Evolutionary conservation across 2,329 filamentous ascomycete species (phyloP), one percentile per base, ranked within the genome.

Genomic region (Aspergillus pseudoglaucus): DNA sequence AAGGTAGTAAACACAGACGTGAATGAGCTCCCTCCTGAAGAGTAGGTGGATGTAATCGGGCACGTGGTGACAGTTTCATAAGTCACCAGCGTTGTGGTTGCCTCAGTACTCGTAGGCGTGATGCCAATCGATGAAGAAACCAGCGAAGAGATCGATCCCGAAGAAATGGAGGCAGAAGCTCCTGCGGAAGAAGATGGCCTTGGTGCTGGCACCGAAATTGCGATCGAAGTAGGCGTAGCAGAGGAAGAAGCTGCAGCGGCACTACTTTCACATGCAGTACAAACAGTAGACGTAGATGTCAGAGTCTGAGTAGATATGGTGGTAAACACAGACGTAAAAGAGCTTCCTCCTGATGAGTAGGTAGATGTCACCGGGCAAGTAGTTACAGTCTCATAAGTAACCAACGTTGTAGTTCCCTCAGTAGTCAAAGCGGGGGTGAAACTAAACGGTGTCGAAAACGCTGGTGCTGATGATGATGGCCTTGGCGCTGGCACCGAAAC

Each of bases 251-350:
- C 25, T 7, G 25, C 25, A 30, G 25, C 25, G 10, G 12, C 25
- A 10, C 25, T 30, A 10, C 25, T 30, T 30, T 18, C 46, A 38
- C 12, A 47, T 41, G 40, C 57, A 53, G 22, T 57, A 47, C 2
- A 57, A 58, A 30, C 10, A 10, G 25, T 30, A 6, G 58, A 56
- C 10, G 58, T 56, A 8, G 59, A 53, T 23, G 57, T 58, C 32
- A 62, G 17, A 2, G 56, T 59, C 42, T 58, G 58, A 22, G 68
- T 79, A 69, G 79, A 83, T 60, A 82, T 60, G 35, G 81, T 84
- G 58, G 77, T 81, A 49, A 73, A 76, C 42, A 80, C 61, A 20
- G 77, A 67, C 44, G 81, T 61, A 8, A 74, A 77, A 47, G 76
- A 70, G 1, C 75, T 75, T 42, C 74, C 69, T 32, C 77, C 61